Evolutionary conservation across 2,329 filamentous ascomycete species (phyloP), one percentile per base, ranked within the genome.

Genomic region (Phyllachora maydis): DNA sequence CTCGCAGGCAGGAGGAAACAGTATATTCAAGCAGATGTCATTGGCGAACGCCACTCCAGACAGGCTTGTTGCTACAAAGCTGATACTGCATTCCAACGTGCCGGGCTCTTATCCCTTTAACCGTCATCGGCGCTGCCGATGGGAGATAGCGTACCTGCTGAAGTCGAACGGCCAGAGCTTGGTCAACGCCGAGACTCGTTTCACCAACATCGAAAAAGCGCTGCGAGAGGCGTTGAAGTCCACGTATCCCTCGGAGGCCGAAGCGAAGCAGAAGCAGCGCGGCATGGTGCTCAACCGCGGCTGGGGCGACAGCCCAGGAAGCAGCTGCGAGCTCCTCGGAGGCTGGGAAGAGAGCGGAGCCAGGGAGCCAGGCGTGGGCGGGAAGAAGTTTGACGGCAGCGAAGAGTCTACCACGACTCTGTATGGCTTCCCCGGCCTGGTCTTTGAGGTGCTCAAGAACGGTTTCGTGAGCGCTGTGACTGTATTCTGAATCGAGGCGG

Each of bases 71-170:
- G 83, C 77, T 5, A 88, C 78, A 1, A 95, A 95, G 42, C 45
- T 98, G n/a, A 67, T 95, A 11, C 59, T 98, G 2, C 88, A 98
- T 44, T 81, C 77, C 20, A 98, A 98, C 38, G 70, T 95, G 3
- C 88, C 88, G 1, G 88, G 88, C 0, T 92, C 82, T 2, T 95
- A 93, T 43, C 78, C 85, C 8, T 98, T 98, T 52, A 95, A 98
- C 47, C 68, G 88, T 4, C 82, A 95, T 45, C 71, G 85, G 11
- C 68, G 88, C 30, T 81, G 78, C 36, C 68, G 83, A 19, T 98
- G 88, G 88, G 68, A 71, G 24, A 70, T 92, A 24, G 45, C 51
- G 21, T 72, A 72, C 33, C 47, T 71, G 4, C 36, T 43, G 8
- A 49, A 64, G 42, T 47, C 7, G 41, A 52, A 8, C 47, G 47